A percentile compares a stretch with the other conserved stretches of the same genome.
Conservation (phyloP, 2,329 filamentous ascomycete species). For the Colletotrichum sp. region DNA sequence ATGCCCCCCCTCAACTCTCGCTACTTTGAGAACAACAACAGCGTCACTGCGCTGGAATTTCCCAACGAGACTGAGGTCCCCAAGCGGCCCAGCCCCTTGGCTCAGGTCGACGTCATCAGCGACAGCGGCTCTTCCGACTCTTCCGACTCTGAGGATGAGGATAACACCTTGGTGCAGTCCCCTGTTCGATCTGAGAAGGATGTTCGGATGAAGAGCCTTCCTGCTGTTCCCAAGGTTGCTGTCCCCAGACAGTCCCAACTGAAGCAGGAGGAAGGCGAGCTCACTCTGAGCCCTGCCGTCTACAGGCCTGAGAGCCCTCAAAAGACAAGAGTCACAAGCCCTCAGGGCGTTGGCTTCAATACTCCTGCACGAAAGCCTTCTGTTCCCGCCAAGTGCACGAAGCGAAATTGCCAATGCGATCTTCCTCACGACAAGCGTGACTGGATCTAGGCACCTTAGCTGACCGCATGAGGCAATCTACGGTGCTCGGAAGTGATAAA, state of each 20-base stretch:
- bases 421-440: constrained; percentile 25
- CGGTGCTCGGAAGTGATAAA: constrained; percentile 20
- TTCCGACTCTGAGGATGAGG: constrained; percentile 24
- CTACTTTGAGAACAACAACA: constrained; percentile 34
- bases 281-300: constrained; percentile 55
- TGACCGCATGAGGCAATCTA: constrained; percentile 20
- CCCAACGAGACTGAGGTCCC: constrained; percentile 25
- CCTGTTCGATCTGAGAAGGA: constrained; percentile 30
- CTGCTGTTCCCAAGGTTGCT: constrained; percentile 36
- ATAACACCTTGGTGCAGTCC: constrained; percentile 8
- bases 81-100: constrained; percentile 36
- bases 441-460: constrained; percentile 30
- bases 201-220: constrained; percentile 40
- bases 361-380: constrained; percentile 1
- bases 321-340: constrained; percentile 43
- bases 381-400: constrained; percentile 14
- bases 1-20: constrained; percentile 42
- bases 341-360: constrained; percentile 47
- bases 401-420: constrained; percentile 21
- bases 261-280: constrained; percentile 28
- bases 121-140: constrained; percentile 20
- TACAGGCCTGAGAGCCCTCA: constrained; percentile 50
- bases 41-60: constrained; percentile 43
- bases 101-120: constrained; percentile 14
- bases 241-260: constrained; percentile 1